Conservation (phyloP, 306 rosid species). For the Phaseolus lunatus region DNA sequence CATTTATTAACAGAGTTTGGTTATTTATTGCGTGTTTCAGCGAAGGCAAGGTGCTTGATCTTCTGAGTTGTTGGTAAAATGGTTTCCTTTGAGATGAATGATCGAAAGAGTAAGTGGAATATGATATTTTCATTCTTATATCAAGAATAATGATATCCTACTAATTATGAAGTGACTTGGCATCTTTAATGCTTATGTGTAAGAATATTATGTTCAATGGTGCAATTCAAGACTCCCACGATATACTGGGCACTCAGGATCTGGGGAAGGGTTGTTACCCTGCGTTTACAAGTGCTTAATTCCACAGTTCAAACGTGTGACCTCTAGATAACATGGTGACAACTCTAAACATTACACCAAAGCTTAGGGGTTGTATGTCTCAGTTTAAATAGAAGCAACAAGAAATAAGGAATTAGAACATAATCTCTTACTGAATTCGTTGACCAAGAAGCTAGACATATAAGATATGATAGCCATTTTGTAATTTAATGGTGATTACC, state of each 20-base stretch:
- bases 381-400: not conserved
- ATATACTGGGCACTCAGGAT: not conserved
- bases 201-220: not conserved
- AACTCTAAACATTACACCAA: not conserved
- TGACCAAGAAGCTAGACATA: conserved; percentile 14
- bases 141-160: not conserved
- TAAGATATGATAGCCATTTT: conserved; percentile 8
- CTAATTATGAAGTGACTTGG: not conserved
- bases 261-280: not conserved
- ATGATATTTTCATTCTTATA: not conserved
- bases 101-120: conserved; percentile 83
- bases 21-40: conserved; percentile 53
- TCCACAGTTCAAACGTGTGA: not conserved
- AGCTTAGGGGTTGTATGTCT: not conserved
- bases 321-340: not conserved
- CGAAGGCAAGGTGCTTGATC: conserved; percentile 45
- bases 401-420: not conserved
- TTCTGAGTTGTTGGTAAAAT: conserved; percentile 54
- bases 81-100: conserved; percentile 99
- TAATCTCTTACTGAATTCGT: not conserved
- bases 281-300: not conserved
- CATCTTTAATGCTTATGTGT: not conserved
- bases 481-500: not conserved
- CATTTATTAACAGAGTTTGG: conserved; percentile 26
- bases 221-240: not conserved